Percentiles rank a stretch among this genome's conserved stretches.
These are phyloP conservation scores for Cercospora sesami DNA, from an alignment of 2,329 filamentous ascomycete genomes.

Conservation along the genomic window DNA sequence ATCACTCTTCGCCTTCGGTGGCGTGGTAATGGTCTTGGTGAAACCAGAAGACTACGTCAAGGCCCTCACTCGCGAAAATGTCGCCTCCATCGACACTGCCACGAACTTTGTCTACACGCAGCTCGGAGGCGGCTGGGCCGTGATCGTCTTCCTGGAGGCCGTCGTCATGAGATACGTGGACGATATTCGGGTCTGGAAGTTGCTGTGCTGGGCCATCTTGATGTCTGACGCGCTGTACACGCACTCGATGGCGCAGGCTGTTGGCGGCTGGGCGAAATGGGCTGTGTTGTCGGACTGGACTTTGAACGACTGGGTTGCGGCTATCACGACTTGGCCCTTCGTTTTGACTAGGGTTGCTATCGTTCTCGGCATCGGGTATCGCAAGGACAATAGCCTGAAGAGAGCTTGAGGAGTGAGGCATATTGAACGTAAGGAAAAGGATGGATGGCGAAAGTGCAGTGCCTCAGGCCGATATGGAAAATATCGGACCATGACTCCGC, in stretches of 20 bases:
- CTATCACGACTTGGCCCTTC: conserved; percentile 35
- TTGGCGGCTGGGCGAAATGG: conserved; percentile 35
- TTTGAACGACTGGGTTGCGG: conserved; percentile 32
- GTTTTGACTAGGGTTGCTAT: conserved; percentile 33
- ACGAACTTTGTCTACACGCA: conserved; percentile 35
- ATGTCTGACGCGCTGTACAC: conserved; percentile 31
- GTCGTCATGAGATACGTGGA: conserved; percentile 35
- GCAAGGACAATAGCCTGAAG: conserved; percentile 6
- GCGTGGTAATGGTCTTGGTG: conserved; percentile 28
- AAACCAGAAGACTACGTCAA: conserved; percentile 29
- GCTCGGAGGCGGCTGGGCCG: conserved; percentile 35
- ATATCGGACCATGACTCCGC: too few species aligned
- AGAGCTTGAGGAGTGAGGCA: background rate
- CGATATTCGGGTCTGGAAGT: conserved; percentile 34
- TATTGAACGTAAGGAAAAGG: background rate
- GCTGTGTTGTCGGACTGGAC: conserved; percentile 30
- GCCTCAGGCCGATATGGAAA: too few species aligned
- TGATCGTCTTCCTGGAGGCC: conserved; percentile 34
- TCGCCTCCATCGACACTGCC: conserved; percentile 28
- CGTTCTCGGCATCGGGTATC: conserved; percentile 29
- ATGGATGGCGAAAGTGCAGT: too few species aligned
- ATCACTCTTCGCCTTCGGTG: conserved; percentile 32
- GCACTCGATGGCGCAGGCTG: conserved; percentile 32
- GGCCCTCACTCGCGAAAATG: conserved; percentile 27
- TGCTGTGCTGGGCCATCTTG: conserved; percentile 34